These are phyloP conservation scores for Chaetothyriales sp. DNA, from an alignment of 2,329 filamentous ascomycete species.

Conservation along the genomic window DNA sequence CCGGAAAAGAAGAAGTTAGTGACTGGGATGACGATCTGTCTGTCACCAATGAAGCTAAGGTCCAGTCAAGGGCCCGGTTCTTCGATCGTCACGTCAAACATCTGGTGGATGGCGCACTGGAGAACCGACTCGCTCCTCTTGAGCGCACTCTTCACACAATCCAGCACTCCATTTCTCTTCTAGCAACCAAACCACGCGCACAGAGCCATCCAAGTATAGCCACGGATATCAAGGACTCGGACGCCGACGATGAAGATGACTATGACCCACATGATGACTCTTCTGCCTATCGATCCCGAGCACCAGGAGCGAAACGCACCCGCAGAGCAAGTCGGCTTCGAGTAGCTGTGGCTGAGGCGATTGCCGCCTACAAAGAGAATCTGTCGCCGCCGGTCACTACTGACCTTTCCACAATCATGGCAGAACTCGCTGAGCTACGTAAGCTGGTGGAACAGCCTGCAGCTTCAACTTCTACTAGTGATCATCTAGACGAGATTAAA, in stretches of 20 bases:
- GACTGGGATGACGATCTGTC: constrained; percentile 87
- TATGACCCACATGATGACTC: constrained; percentile 37
- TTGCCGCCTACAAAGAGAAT: constrained; percentile 34
- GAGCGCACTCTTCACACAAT: constrained; percentile 68
- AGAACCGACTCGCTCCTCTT: constrained; percentile 64
- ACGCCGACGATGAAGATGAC: constrained; percentile 90
- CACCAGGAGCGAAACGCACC: constrained; percentile 54
- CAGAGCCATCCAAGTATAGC: constrained; percentile 53
- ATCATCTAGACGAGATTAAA: constrained; percentile 40
- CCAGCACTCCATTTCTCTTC: constrained; percentile 50
- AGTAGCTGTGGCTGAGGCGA: constrained; percentile 50
- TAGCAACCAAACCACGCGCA: constrained; percentile 44
- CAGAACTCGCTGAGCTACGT: constrained; percentile 3
- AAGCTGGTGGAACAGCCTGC: constrained; percentile 1
- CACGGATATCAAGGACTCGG: constrained; percentile 60
- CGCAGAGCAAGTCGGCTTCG: constrained; percentile 45
- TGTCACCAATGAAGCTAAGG: constrained; percentile 68
- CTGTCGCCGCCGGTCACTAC: not conserved
- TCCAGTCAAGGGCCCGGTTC: constrained; percentile 69
- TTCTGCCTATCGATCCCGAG: constrained; percentile 52
- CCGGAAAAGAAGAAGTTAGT: constrained; percentile 40
- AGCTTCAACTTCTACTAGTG: constrained; percentile 6
- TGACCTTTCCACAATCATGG: constrained; percentile 1
- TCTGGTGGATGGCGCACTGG: constrained; percentile 63
- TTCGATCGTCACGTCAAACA: constrained; percentile 86